A percentile compares a stretch with the other conserved stretches of the same genome.
Conservation (phyloP, 805 yeast species). For the Starmerella asiatica region DNA sequence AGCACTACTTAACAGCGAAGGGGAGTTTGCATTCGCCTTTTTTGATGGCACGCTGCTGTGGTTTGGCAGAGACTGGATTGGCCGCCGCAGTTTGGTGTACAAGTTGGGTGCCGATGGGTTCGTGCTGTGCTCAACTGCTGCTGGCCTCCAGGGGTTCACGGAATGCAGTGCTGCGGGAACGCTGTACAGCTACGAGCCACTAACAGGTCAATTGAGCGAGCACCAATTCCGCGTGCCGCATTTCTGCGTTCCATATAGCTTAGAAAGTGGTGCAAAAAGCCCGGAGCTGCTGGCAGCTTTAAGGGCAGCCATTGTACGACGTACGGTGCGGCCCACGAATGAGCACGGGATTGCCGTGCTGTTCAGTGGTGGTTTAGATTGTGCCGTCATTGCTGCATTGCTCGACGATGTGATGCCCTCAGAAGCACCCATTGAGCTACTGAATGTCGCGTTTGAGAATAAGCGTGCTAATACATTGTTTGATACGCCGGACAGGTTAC, state of each 20-base stretch:
- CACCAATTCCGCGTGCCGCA: no score
- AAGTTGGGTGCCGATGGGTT: conserved; percentile 18
- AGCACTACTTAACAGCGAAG: conserved; percentile 30
- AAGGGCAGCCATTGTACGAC: conserved; percentile 11
- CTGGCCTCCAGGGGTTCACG: conserved; percentile 7
- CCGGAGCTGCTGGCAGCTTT: conserved; percentile 1
- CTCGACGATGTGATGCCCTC: conserved; percentile 22
- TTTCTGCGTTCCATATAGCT: no score
- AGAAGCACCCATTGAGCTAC: conserved; percentile 42
- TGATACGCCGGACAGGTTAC: conserved; percentile 74
- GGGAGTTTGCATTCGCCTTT: conserved; percentile 67
- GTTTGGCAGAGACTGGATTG: conserved; percentile 77
- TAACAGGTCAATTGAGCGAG: neutral
- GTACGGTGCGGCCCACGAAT: conserved; percentile 9
- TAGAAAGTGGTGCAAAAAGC: neutral
- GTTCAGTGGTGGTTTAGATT: conserved; percentile 93
- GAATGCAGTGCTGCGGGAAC: conserved; percentile 21
- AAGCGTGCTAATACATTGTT: conserved; percentile 48
- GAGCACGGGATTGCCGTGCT: conserved; percentile 40
- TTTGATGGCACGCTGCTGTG: conserved; percentile 33
- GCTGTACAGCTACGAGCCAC: conserved; percentile 8
- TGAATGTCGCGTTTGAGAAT: conserved; percentile 87
- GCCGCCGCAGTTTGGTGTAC: conserved; percentile 63
- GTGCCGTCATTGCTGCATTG: conserved; percentile 57
- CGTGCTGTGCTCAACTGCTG: conserved; percentile 12